A percentile compares a stretch with the other conserved stretches of the same genome.
phyloP scores from a whole-genome alignment of 2,329 filamentous ascomycete species.

The Stachybotrys echinatus region DNA sequence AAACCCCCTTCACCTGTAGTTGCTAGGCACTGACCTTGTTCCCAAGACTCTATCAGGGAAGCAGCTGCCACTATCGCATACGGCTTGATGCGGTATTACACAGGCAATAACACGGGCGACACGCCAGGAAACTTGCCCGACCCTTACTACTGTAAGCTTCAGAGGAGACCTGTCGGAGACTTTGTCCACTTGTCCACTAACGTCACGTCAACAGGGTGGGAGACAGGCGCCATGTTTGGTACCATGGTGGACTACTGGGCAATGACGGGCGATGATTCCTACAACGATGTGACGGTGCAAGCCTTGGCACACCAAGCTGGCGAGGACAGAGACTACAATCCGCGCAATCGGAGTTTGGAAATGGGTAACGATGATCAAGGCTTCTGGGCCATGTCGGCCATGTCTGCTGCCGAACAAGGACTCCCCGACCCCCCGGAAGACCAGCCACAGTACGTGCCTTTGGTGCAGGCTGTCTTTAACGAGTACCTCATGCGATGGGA shows the following conservation, averaged over 20 bases:
- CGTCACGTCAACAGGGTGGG: constrained; percentile 49
- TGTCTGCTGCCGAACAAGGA: constrained; percentile 71
- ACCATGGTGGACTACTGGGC: constrained; percentile 69
- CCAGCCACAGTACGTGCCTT: constrained; percentile 67
- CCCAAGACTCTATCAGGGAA: constrained; percentile 42
- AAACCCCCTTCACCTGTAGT: background rate
- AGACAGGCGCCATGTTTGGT: constrained; percentile 67
- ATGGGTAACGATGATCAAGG: constrained; percentile 72
- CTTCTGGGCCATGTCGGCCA: constrained; percentile 81
- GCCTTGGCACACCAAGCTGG: constrained; percentile 58
- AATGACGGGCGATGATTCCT: constrained; percentile 60
- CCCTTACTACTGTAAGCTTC: constrained; percentile 58
- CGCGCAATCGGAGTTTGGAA: constrained; percentile 55
- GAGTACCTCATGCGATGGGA: constrained; percentile 71
- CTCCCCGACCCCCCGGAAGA: constrained; percentile 62
- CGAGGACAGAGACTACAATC: constrained; percentile 59
- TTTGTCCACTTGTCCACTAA: background rate
- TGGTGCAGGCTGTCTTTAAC: constrained; percentile 77
- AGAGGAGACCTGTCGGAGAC: background rate
- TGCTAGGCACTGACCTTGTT: background rate
- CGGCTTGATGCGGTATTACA: constrained; percentile 44
- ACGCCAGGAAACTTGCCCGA: constrained; percentile 51
- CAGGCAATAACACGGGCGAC: constrained; percentile 55
- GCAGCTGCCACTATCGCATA: constrained; percentile 42
- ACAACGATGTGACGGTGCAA: constrained; percentile 54